Evolutionary conservation across 345 rosid species (phyloP), one percentile per base, ranked within the genome.

Genomic region (Hibiscus syriacus): DNA sequence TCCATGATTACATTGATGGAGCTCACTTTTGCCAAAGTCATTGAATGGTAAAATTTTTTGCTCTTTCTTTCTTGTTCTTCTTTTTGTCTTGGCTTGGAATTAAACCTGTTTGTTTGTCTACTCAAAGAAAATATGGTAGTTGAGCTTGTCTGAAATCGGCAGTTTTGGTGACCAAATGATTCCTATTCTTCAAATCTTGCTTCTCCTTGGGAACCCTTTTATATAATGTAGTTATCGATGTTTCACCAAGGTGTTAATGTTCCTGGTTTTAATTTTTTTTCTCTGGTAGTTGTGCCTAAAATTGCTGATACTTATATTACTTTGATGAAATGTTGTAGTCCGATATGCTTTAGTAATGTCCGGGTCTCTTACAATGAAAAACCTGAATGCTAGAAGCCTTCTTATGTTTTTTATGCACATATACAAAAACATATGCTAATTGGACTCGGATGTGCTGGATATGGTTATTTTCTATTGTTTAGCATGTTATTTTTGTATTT

Each of bases 1-100:
- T 94, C 96, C 9, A 77, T 92, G 83, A 82, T 87, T 66, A 80
- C 99, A 4, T 91, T 94, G 73, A 73, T 89, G 29, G 99, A 94
- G 82, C 97, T 91, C 57, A 53, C 30, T 53, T 53, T 53, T 70
- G 83, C 85, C 32, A 92, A 84, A 83, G 79, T 87, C 71, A 87
- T 95, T 30, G 98, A 95, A 52, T 95, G 97, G 98, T 95, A 78
- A 75, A 67, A 53, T 55, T 56, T 8, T 29, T 66, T 58, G n/a
- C 16, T 16, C n/a, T 26, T 25, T 19, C 68, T 45, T 64, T 48
- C 53, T 48, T 17, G 0, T 48, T 48, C 53, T 17, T 48, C 23
- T 25, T 49, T 49, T 6, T 49, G 9, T 17, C 19, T 48, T 48
- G 5, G 53, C 43, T 32, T 9, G 6, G 9, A 17, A 14, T 13